These are phyloP conservation scores for Rhamnella rubrinervis DNA, from an alignment of 331 rosid species.

Conservation along the genomic window DNA sequence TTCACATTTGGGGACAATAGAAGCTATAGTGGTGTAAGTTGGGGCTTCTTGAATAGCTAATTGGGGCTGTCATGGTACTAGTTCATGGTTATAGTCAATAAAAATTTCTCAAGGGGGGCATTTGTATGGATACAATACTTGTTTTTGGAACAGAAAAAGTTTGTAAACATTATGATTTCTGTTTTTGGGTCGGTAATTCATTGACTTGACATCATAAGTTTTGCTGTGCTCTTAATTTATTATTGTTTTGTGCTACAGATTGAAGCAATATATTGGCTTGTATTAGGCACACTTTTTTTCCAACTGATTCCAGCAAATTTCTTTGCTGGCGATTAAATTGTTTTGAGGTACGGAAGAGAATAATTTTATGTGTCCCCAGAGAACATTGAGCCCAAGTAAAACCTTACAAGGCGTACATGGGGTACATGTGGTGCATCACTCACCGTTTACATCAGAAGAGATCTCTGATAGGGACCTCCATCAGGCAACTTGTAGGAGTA, in stretches of 20 bases:
- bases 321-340: constrained; percentile 61
- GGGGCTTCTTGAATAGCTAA: too few relatives aligned
- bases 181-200: neutral
- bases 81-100: too few relatives aligned
- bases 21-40: too few relatives aligned
- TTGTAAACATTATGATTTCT: too few relatives aligned
- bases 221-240: constrained; percentile 17
- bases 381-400: constrained; percentile 34
- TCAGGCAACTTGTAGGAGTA: constrained; percentile 36
- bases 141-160: too few relatives aligned
- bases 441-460: constrained; percentile 55
- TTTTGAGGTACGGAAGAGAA: constrained; percentile 20
- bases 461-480: constrained; percentile 37
- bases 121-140: too few relatives aligned
- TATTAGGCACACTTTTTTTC: constrained; percentile 23
- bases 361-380: constrained; percentile 50
- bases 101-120: too few relatives aligned
- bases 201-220: neutral
- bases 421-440: constrained; percentile 57
- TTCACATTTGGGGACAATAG: too few relatives aligned
- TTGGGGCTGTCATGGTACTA: too few relatives aligned
- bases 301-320: constrained; percentile 58
- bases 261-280: constrained; percentile 26
- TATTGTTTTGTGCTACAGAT: constrained; percentile 27
- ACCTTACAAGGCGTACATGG: constrained; percentile 82